Percentiles rank a stretch among this genome's conserved stretches.
phyloP scores from a whole-genome alignment of 2,329 filamentous ascomycete genomes.

The Reticulascus tulasneorum region DNA sequence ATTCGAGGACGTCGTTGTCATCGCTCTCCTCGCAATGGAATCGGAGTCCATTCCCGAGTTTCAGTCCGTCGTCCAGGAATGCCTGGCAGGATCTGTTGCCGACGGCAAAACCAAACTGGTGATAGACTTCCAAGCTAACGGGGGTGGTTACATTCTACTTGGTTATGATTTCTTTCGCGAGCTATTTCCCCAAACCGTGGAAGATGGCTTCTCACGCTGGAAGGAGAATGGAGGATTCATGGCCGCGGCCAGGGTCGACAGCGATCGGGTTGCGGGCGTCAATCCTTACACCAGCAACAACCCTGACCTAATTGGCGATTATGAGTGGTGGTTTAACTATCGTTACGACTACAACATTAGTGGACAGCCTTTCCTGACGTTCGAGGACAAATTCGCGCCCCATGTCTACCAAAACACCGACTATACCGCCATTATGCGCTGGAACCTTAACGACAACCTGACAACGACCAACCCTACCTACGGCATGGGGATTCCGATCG shows the following conservation, averaged over 20 bases:
- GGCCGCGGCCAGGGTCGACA: constrained; percentile 38
- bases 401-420: constrained; percentile 42
- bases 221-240: constrained; percentile 36
- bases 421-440: constrained; percentile 50
- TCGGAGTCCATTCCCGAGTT: constrained; percentile 25
- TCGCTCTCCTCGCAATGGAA: constrained; percentile 22
- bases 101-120: constrained; percentile 57
- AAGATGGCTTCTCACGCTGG: constrained; percentile 34
- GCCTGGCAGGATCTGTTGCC: constrained; percentile 28
- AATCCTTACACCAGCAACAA: constrained; percentile 42
- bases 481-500: constrained; percentile 42
- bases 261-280: constrained; percentile 36
- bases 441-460: constrained; percentile 43
- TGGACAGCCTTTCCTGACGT: constrained; percentile 45
- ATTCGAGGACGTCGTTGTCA: constrained; percentile 28
- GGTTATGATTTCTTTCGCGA: constrained; percentile 57
- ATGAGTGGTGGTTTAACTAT: constrained; percentile 48
- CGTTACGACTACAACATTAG: constrained; percentile 46
- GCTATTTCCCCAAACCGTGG: constrained; percentile 41
- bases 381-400: constrained; percentile 39
- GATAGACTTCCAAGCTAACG: constrained; percentile 55
- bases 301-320: constrained; percentile 29
- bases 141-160: constrained; percentile 53
- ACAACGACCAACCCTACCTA: constrained; percentile 35
- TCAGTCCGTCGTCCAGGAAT: constrained; percentile 27